Percentiles rank a stretch among this genome's conserved stretches.
phyloP scores from a whole-genome alignment of 2,329 filamentous ascomycete species.

The Fusarium zealandicum region DNA sequence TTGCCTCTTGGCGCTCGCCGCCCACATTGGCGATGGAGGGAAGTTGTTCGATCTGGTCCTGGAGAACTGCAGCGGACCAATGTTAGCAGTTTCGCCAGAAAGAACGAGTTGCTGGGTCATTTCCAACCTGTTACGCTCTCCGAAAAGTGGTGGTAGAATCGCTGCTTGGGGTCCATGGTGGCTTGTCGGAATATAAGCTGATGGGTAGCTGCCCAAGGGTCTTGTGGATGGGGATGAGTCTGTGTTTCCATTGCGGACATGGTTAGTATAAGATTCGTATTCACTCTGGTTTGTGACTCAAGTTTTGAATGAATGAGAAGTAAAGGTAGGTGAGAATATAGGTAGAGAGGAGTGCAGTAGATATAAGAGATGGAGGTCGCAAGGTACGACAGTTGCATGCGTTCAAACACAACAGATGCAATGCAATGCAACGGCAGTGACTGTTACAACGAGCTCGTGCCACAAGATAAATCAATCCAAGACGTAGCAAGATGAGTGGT shows the following conservation, averaged over 20 bases:
- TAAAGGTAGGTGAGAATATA: neutral
- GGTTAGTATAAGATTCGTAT: conserved; percentile 23
- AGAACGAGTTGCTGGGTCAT: neutral
- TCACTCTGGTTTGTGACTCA: neutral
- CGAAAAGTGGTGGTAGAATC: conserved; percentile 86
- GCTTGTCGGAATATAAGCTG: conserved; percentile 34
- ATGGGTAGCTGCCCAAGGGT: conserved; percentile 37
- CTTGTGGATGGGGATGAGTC: conserved; percentile 28
- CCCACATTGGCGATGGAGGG: conserved; percentile 65
- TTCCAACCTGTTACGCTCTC: conserved; percentile 73
- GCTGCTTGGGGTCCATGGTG: conserved; percentile 66
- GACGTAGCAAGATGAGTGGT: conserved; percentile 1
- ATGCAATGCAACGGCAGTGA: conserved; percentile 13
- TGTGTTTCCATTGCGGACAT: conserved; percentile 38
- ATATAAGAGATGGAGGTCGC: conserved; percentile 3
- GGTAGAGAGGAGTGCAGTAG: neutral
- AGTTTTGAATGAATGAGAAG: neutral
- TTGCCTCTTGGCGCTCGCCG: conserved; percentile 80
- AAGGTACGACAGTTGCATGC: conserved; percentile 1
- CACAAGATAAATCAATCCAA: conserved; percentile 15
- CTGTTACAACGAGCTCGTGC: conserved; percentile 11
- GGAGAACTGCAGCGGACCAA: conserved; percentile 65
- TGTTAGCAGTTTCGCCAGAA: conserved; percentile 7
- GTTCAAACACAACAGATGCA: conserved; percentile 6
- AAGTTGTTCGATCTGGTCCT: conserved; percentile 77